Base-by-base conservation (phyloP, 495 filamentous ascomycete species). In the Penicillium angulare region DNA sequence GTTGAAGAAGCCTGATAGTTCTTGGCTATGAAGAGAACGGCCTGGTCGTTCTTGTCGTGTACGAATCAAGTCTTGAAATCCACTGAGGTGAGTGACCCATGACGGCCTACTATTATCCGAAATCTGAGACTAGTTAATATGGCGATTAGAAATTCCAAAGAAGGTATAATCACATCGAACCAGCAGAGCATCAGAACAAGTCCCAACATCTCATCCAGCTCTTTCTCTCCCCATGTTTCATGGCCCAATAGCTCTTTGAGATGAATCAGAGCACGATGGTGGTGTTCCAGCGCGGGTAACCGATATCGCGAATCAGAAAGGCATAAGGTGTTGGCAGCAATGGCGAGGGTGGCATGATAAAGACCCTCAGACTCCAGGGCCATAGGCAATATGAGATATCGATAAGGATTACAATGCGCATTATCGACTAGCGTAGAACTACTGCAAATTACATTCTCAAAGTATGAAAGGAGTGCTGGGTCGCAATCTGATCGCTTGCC, bases 351-450 rank as follows among this genome's bases (percentile, higher is more conserved):
- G 7, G 59, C 62, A 33, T 65, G 59, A 16, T 62, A 65, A 7
- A 62, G 47, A 1, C 59, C 55, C 43, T 65, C 41, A 2, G 56
- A 62, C 24, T 57, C 33, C 32, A 65, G 41, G 3, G 62, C 53
- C 59, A 65, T 65, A 9, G 59, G 62, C 4, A 65, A 46, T 41
- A 65, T 63, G 1, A 63, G 43, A 41, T 65, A 59, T 41, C 56
- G 59, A 50, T 65, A 63, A 8, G 62, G 59, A 21, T 63, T 65
- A 22, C 56, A 55, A 31, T 53, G 43, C 2, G 53, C 56, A 32
- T 63, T 59, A 31, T 63, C 59, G 32, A 63, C 45, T 18, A 65
- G 43, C 0, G 62, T 65, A 6, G 50, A 53, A 15, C 59, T 63
- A 34, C 63, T 63, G 56, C 59, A 63, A 10, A 65, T 57, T 1